These are phyloP conservation scores for Haplosporangium gracile DNA, from an alignment of 192 early-diverging fungal genomes.

Conservation along the genomic window DNA sequence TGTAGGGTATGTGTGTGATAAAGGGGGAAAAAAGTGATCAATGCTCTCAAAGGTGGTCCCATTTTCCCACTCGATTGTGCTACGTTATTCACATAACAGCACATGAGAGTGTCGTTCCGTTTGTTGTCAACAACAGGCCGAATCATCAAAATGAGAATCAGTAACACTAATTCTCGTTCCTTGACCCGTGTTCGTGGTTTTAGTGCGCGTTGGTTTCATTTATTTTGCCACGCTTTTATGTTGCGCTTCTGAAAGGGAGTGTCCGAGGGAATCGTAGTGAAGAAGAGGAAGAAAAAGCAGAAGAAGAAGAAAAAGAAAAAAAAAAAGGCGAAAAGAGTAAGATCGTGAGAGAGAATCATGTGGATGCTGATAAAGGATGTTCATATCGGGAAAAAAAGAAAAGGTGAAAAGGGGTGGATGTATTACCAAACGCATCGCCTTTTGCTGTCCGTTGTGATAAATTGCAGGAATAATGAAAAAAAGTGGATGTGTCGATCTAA, in stretches of 20 bases:
- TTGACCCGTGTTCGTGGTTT: not conserved
- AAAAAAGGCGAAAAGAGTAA: not conserved
- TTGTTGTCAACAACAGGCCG: no score
- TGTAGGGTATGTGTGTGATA: no score
- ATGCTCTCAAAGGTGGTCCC: constrained; percentile 4
- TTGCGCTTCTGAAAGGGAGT: not conserved
- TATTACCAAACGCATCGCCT: not conserved
- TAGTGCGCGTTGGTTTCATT: not conserved
- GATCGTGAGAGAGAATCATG: constrained; percentile 5
- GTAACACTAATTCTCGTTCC: not conserved
- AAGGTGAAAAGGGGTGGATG: not conserved
- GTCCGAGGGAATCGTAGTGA: not conserved
- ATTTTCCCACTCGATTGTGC: constrained; percentile 5
- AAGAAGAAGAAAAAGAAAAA: not conserved
- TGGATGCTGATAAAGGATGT: not conserved
- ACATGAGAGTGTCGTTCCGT: not conserved
- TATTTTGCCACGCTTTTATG: not conserved
- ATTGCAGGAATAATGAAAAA: no score
- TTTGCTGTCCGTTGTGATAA: no score
- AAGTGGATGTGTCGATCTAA: no score
- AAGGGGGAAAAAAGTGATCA: not conserved
- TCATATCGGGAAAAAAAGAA: not conserved
- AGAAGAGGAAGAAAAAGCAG: not conserved
- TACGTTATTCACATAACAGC: not conserved
- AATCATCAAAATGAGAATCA: not conserved